Percentiles rank a stretch among this genome's conserved stretches.
Conservation (phyloP, 495 filamentous ascomycete species). For the Tuber brumale region DNA sequence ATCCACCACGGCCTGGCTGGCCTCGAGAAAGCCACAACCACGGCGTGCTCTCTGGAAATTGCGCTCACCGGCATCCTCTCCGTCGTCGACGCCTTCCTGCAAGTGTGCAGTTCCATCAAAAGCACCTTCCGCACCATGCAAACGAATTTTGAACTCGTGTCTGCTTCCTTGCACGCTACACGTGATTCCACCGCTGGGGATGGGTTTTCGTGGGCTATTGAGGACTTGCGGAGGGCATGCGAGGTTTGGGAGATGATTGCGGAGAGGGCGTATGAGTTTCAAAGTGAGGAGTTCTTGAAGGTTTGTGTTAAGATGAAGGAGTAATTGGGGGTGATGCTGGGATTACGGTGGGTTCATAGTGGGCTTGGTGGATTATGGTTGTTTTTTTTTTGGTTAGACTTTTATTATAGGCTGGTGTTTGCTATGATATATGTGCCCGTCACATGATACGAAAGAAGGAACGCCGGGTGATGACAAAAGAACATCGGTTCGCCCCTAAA, state of each 20-base stretch:
- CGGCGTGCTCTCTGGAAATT: neutral
- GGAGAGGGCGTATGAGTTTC: neutral
- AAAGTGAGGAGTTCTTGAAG: constrained; percentile 3
- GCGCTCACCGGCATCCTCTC: neutral
- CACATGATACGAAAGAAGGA: neutral
- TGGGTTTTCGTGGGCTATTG: neutral
- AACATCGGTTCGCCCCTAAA: neutral
- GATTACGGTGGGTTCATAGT: neutral
- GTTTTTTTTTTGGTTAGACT: neutral
- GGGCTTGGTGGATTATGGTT: neutral
- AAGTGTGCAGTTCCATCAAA: neutral
- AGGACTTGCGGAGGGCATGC: neutral
- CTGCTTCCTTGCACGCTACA: neutral
- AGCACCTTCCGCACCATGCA: neutral
- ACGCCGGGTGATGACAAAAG: neutral
- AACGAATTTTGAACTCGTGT: neutral
- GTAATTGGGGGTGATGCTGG: neutral
- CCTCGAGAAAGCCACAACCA: neutral
- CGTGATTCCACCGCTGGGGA: neutral
- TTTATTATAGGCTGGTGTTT: neutral
- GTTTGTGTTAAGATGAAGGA: neutral
- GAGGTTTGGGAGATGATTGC: neutral
- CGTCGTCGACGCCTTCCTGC: neutral
- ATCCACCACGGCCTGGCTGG: neutral
- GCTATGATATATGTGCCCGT: neutral